Conservation (phyloP, 306 rosid genomes). For the Comarum palustre region DNA sequence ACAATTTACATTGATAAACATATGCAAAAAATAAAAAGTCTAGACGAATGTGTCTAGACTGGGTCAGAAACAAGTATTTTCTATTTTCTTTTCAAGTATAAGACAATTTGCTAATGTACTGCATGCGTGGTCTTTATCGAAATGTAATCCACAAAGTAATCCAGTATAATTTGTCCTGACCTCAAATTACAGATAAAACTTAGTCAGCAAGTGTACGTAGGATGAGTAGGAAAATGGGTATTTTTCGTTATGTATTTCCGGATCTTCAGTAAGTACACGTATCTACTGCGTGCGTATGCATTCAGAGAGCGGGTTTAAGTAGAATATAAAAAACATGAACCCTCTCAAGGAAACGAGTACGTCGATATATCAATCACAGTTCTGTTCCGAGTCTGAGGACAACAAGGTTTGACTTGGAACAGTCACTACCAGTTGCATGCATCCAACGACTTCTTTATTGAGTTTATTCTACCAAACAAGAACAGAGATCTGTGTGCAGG, state of each 20-base stretch:
- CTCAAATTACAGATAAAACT: neutral
- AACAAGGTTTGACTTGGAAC: neutral
- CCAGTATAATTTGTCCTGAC: neutral
- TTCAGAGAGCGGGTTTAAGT: neutral
- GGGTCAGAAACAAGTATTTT: too few relatives aligned
- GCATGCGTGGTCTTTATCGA: conserved; percentile 1
- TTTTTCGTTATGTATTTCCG: neutral
- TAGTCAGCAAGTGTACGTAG: neutral
- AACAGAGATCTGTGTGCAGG: neutral
- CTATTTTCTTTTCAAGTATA: neutral
- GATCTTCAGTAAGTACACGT: neutral
- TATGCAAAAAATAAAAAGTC: too few relatives aligned
- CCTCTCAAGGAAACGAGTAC: neutral
- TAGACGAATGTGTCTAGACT: too few relatives aligned
- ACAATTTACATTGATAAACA: too few relatives aligned
- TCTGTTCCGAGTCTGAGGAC: neutral
- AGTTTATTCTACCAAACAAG: neutral
- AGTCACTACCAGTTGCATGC: neutral
- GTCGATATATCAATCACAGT: neutral
- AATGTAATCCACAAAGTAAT: neutral
- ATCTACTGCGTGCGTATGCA: neutral
- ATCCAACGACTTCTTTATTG: neutral
- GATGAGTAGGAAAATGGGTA: neutral
- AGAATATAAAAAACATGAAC: neutral
- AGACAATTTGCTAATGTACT: neutral